These are phyloP conservation scores for Acorus calamus DNA, from an alignment of 106 monocot genomes.

Conservation along the genomic window DNA sequence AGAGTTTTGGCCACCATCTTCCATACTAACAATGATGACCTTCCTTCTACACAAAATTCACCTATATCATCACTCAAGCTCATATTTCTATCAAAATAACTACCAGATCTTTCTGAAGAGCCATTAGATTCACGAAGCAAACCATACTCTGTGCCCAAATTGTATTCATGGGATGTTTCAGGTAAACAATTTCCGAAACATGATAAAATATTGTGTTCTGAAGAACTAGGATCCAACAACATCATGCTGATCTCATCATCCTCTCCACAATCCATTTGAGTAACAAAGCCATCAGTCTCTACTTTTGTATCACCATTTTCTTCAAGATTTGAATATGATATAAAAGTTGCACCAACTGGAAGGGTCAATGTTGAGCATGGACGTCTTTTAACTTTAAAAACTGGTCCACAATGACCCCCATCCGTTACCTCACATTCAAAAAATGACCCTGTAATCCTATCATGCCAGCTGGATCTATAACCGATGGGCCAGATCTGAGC, in stretches of 20 bases:
- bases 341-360: constrained; percentile 48
- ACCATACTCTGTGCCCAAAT: constrained; percentile 10
- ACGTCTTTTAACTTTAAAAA: constrained; percentile 72
- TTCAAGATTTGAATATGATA: constrained; percentile 22
- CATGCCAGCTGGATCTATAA: constrained; percentile 81
- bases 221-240: constrained; percentile 46
- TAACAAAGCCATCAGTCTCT: constrained; percentile 11
- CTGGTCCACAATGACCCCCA: constrained; percentile 74
- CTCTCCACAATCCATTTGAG: constrained; percentile 22
- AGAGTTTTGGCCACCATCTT: constrained; percentile 59
- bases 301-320: constrained; percentile 18
- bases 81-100: constrained; percentile 4
- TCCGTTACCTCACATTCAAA: constrained; percentile 83
- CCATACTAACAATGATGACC: constrained; percentile 73
- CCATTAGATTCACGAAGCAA: constrained; percentile 2
- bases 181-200: constrained; percentile 23
- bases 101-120: constrained; percentile 1
- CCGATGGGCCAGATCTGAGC: constrained; percentile 87
- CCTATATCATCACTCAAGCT: constrained; percentile 49
- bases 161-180: constrained; percentile 4
- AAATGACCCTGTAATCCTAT: constrained; percentile 81
- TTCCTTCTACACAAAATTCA: constrained; percentile 69
- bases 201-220: constrained; percentile 36
- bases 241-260: constrained; percentile 55
- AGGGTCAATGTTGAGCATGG: constrained; percentile 53